Evolutionary conservation across 2,329 filamentous ascomycete species (phyloP).

Genomic region (Phyllachora maydis): DNA sequence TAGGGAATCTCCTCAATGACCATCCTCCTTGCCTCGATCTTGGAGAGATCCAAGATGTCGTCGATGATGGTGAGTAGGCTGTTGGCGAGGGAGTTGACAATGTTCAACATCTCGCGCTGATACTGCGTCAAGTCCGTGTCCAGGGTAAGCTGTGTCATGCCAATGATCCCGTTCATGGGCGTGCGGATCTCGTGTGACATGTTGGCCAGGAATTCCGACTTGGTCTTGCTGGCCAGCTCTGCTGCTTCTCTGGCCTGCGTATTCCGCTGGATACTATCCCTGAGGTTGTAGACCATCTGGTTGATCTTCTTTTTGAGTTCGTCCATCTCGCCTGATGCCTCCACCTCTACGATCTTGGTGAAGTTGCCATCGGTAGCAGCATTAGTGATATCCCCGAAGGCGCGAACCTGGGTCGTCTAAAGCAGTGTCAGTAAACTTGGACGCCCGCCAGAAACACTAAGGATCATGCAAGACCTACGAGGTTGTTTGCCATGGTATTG

Average conservation of each 20-base stretch:
- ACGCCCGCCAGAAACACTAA: neutral
- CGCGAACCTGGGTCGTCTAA: conserved; percentile 87
- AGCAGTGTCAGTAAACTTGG: conserved; percentile 6
- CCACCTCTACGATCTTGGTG: conserved; percentile 87
- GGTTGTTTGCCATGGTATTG: conserved; percentile 68
- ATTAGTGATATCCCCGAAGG: conserved; percentile 97
- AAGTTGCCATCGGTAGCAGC: conserved; percentile 93
- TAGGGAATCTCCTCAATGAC: conserved; percentile 97
- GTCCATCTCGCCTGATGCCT: conserved; percentile 97
- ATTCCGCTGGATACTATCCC: conserved; percentile 92
- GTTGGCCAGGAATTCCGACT: conserved; percentile 94
- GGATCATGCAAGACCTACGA: conserved; percentile 18
- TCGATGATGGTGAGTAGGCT: conserved; percentile 95
- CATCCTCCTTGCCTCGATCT: conserved; percentile 92
- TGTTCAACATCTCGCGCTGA: conserved; percentile 95
- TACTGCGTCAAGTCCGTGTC: conserved; percentile 90
- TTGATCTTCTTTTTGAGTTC: conserved; percentile 98
- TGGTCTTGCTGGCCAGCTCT: conserved; percentile 92
- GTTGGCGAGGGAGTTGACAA: conserved; percentile 91
- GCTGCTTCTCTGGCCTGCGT: conserved; percentile 89
- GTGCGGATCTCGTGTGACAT: conserved; percentile 98
- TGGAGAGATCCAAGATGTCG: conserved; percentile 52
- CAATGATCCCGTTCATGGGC: conserved; percentile 93
- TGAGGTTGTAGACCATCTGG: conserved; percentile 90
- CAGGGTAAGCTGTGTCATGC: conserved; percentile 90